Base-by-base conservation (phyloP, 1,284 basidiomycete genomes). In the Porogramme epimiltina region DNA sequence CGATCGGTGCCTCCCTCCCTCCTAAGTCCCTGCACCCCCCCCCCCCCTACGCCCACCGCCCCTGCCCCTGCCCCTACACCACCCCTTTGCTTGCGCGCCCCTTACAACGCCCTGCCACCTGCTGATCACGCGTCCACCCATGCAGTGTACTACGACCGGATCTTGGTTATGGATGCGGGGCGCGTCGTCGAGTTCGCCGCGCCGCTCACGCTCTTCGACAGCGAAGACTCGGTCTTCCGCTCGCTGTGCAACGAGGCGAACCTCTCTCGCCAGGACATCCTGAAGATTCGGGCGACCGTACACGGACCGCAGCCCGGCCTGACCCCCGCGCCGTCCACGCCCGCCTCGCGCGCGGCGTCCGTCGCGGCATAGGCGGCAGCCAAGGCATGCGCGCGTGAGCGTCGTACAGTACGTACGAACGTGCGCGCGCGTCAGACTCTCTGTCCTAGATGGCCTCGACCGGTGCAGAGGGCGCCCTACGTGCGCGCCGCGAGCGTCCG, bases 101-200 rank as follows among this genome's bases (percentile, higher is more conserved):
- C n/a, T n/a, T n/a, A n/a, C n/a, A n/a, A n/a, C n/a, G n/a, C n/a
- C n/a, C n/a, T n/a, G n/a, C n/a, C n/a, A n/a, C n/a, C n/a, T n/a
- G n/a, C n/a, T n/a, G n/a, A n/a, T n/a, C n/a, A n/a, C n/a, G n/a
- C n/a, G n/a, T n/a, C n/a, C n/a, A n/a, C n/a, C 15, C n/a, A 10
- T 2, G 25, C 59, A 86, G 85, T 85, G 8, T 82, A 82, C 56
- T 89, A 89, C 66, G 90, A 93, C 66, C 79, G 84, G 2, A 80
- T 94, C 4, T 71, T 91, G 4, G 89, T 93, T 39, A 84, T 93
- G 74, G 84, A 90, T 58, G 73, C 75, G 22, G 91, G 90, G 5
- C 61, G 70, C 39, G 79, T 89, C 10, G 88, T 26, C 34, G 87
- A 89, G 67, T 92, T 86, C 63, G 91, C 91, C 67, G 86, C 87